Evolutionary conservation across 2,329 filamentous ascomycete species (phyloP).

Genomic region (Trichoderma sp.): DNA sequence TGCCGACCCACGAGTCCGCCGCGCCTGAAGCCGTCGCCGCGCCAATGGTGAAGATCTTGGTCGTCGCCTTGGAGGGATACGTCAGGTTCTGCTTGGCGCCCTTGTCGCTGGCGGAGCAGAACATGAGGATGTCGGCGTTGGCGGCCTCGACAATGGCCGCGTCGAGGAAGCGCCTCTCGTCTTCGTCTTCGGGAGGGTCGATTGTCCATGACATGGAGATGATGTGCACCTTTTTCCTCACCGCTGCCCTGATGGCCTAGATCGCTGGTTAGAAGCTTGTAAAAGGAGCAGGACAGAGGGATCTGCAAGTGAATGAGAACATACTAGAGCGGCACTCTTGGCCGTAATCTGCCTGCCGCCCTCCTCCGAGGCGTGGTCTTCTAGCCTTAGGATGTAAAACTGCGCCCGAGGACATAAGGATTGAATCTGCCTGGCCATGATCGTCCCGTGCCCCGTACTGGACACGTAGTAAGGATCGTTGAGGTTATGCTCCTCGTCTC

Average conservation of each 20-base stretch:
- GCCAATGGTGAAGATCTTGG: conserved; percentile 38
- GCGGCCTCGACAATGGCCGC: conserved; percentile 34
- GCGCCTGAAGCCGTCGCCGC: conserved; percentile 32
- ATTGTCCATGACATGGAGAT: conserved; percentile 47
- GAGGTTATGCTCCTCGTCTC: conserved; percentile 30
- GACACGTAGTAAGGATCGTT: conserved; percentile 38
- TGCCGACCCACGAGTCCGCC: conserved; percentile 31
- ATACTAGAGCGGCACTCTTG: conserved; percentile 37
- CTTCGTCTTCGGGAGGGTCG: conserved; percentile 29
- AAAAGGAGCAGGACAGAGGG: too few relatives aligned
- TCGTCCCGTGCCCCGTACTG: conserved; percentile 35
- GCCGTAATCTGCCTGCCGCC: conserved; percentile 21
- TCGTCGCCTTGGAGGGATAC: conserved; percentile 30
- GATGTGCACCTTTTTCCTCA: conserved; percentile 38
- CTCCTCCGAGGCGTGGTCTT: conserved; percentile 27
- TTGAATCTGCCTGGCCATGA: conserved; percentile 37
- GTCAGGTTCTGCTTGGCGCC: conserved; percentile 30
- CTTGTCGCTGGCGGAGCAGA: conserved; percentile 43
- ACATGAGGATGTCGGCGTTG: conserved; percentile 43
- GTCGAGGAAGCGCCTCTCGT: conserved; percentile 33
- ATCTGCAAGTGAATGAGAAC: neutral
- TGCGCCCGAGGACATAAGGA: conserved; percentile 34
- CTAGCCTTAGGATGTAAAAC: conserved; percentile 32
- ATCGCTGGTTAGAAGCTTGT: neutral
- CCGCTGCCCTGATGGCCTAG: conserved; percentile 40